phyloP scores from a whole-genome alignment of 306 rosid species.

The Styphnolobium japonicum region DNA sequence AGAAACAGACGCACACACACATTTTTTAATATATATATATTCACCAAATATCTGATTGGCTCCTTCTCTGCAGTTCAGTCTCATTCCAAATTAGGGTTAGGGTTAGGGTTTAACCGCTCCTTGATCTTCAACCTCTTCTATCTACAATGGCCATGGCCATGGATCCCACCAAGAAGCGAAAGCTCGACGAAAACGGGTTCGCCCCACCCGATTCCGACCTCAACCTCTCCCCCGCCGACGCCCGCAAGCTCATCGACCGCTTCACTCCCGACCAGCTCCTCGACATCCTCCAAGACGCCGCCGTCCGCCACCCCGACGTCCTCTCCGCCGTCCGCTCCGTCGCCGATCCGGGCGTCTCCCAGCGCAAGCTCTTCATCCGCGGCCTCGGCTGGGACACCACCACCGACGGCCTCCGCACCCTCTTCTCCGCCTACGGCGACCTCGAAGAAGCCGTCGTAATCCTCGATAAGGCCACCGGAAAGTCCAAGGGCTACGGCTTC shows the following conservation, averaged over 20 bases:
- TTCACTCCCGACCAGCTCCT: slow-evolving; percentile 70
- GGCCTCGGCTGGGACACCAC: slow-evolving; percentile 98
- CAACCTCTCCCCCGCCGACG: slow-evolving; percentile 58
- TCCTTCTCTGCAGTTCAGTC: not conserved
- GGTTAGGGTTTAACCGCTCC: slow-evolving; percentile 50
- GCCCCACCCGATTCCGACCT: slow-evolving; percentile 18
- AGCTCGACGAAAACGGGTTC: slow-evolving; percentile 82
- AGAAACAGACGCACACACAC: too few species aligned
- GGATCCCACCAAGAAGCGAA: slow-evolving; percentile 86
- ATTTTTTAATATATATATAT: too few species aligned
- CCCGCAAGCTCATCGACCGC: slow-evolving; percentile 79
- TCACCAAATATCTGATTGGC: not conserved
- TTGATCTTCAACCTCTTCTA: not conserved
- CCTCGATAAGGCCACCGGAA: slow-evolving; percentile 78
- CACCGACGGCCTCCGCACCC: slow-evolving; percentile 80
- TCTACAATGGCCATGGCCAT: slow-evolving; percentile 18
- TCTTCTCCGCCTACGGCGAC: slow-evolving; percentile 87
- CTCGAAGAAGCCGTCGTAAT: slow-evolving; percentile 94
- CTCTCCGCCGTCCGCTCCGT: slow-evolving; percentile 68
- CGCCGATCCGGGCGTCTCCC: slow-evolving; percentile 73
- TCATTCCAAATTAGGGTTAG: slow-evolving; percentile 15
- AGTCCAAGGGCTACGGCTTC: slow-evolving; percentile 86
- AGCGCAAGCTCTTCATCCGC: slow-evolving; percentile 90
- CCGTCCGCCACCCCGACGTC: slow-evolving; percentile 69
- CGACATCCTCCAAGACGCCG: slow-evolving; percentile 72